Percentiles rank a stretch among this genome's conserved stretches.
These are phyloP conservation scores for Solanum pinnatisectum DNA, from an alignment of 257 asterid genomes.

Conservation along the genomic window DNA sequence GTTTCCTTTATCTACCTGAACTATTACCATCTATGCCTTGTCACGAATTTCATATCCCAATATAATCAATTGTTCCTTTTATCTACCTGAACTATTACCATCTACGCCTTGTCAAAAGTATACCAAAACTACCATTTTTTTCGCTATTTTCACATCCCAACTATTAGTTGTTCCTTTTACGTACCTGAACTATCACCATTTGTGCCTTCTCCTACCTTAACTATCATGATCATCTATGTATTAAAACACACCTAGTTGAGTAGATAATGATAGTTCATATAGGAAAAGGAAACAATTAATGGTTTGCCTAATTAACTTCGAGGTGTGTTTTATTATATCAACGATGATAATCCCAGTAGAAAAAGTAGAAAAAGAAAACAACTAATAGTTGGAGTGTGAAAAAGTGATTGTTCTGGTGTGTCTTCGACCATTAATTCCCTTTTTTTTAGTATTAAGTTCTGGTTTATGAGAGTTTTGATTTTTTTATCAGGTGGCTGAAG, in stretches of 20 bases:
- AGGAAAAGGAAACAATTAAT: no score
- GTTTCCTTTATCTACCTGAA: neutral
- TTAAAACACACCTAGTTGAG: neutral
- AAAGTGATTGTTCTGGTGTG: neutral
- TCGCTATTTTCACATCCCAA: neutral
- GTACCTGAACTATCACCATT: neutral
- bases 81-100: neutral
- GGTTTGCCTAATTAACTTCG: neutral
- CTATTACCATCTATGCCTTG: neutral
- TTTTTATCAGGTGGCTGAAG: constrained; percentile 60
- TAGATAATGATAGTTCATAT: neutral
- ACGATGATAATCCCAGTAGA: rapidly evolving
- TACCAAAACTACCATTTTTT: neutral
- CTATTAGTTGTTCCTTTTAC: neutral
- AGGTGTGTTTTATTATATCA: neutral
- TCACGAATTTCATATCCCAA: no score
- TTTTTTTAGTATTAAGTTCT: neutral
- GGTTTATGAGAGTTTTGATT: neutral
- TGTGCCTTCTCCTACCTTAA: neutral
- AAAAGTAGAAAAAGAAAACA: neutral
- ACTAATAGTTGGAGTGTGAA: neutral
- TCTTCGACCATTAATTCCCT: neutral
- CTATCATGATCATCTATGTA: neutral
- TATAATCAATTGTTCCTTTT: neutral
- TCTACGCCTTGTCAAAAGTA: neutral